Evolutionary conservation across 2,329 filamentous ascomycete genomes (phyloP).

Genomic region (Exophiala lecanii-corni): DNA sequence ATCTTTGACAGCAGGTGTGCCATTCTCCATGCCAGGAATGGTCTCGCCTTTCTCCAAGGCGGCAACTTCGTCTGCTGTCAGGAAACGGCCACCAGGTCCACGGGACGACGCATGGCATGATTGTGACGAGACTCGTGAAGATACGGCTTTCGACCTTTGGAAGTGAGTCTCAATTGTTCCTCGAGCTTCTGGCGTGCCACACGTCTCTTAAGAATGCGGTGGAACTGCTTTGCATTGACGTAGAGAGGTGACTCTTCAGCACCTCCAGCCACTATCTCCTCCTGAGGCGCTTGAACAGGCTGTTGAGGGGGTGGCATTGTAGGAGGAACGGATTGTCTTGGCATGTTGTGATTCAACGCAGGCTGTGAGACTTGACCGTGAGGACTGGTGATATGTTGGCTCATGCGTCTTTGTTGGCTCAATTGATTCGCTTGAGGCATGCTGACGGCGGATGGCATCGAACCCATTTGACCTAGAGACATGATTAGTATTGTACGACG

Average conservation of each 20-base stretch:
- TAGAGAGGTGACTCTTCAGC: slow-evolving; percentile 92
- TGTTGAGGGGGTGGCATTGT: slow-evolving; percentile 47
- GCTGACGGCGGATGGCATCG: slow-evolving; percentile 43
- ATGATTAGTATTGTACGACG: slow-evolving; percentile 10
- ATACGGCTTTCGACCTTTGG: slow-evolving; percentile 94
- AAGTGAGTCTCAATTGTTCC: slow-evolving; percentile 84
- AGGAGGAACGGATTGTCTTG: slow-evolving; percentile 48
- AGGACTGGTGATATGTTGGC: slow-evolving; percentile 68
- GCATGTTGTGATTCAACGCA: slow-evolving; percentile 64
- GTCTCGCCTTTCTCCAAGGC: slow-evolving; percentile 66
- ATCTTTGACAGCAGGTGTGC: slow-evolving; percentile 27
- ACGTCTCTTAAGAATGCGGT: slow-evolving; percentile 89
- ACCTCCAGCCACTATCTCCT: slow-evolving; percentile 66
- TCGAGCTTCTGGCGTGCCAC: slow-evolving; percentile 91
- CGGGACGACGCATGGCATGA: slow-evolving; percentile 95
- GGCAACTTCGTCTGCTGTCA: slow-evolving; percentile 93
- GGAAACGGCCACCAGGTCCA: slow-evolving; percentile 88
- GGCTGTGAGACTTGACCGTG: slow-evolving; percentile 68
- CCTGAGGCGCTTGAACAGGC: slow-evolving; percentile 61
- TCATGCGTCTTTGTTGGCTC: slow-evolving; percentile 60
- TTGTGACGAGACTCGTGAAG: slow-evolving; percentile 96
- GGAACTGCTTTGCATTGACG: slow-evolving; percentile 98
- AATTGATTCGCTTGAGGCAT: slow-evolving; percentile 56
- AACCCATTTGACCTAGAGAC: slow-evolving; percentile 28
- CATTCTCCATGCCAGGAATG: slow-evolving; percentile 33